Percentiles rank a stretch among this genome's conserved stretches.
These are phyloP conservation scores for Purpureocillium lavendulum DNA, from an alignment of 2,329 filamentous ascomycete species.

Conservation along the genomic window DNA sequence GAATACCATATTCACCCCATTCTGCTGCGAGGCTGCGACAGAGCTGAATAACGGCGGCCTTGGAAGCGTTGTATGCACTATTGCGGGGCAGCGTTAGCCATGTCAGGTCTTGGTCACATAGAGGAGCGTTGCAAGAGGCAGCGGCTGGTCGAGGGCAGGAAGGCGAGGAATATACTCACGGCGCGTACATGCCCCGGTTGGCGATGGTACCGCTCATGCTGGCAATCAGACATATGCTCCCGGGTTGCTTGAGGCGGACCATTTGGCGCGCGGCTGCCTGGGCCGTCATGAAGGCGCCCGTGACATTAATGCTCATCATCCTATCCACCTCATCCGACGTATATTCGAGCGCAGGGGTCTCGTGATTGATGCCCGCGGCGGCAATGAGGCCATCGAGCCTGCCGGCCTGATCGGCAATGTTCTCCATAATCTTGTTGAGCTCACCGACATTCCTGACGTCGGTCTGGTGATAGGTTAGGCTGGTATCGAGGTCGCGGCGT, in stretches of 20 bases:
- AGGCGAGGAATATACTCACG: slow-evolving; percentile 42
- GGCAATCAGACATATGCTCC: slow-evolving; percentile 60
- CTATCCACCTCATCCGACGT: slow-evolving; percentile 64
- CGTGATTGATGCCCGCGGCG: slow-evolving; percentile 68
- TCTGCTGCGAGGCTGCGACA: slow-evolving; percentile 62
- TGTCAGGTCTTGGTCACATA: not conserved
- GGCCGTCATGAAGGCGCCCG: slow-evolving; percentile 77
- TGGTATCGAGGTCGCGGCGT: slow-evolving; percentile 54
- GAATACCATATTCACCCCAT: slow-evolving; percentile 65
- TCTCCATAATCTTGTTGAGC: slow-evolving; percentile 58
- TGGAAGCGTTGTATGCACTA: slow-evolving; percentile 68
- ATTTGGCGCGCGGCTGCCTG: slow-evolving; percentile 80
- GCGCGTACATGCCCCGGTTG: slow-evolving; percentile 50
- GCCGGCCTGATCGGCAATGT: slow-evolving; percentile 61
- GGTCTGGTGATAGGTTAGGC: slow-evolving; percentile 65
- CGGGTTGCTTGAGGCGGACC: slow-evolving; percentile 46
- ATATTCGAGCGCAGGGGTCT: slow-evolving; percentile 76
- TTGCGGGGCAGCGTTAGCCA: not conserved
- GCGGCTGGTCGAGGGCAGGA: no score
- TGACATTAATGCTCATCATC: slow-evolving; percentile 80
- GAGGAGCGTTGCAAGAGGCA: no score
- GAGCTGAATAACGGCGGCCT: slow-evolving; percentile 66
- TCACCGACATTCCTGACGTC: slow-evolving; percentile 67
- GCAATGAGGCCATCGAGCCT: slow-evolving; percentile 72
- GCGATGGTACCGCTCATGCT: slow-evolving; percentile 63